Conservation (phyloP, 2,329 filamentous ascomycete genomes). For the Monilinia polystroma region DNA sequence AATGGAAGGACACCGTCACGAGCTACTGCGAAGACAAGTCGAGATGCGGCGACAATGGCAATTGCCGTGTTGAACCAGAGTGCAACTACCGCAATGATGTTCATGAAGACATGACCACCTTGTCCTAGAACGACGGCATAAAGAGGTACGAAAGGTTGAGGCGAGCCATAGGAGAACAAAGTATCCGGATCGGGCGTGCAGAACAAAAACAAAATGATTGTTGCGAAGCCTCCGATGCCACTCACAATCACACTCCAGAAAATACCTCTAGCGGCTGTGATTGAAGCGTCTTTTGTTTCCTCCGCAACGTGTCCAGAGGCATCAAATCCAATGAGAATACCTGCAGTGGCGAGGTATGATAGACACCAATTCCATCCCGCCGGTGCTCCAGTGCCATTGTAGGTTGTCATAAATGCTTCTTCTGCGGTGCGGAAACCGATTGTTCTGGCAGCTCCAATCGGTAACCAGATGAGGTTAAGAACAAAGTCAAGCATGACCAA, state of each 20-base stretch:
- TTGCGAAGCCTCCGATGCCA: slow-evolving; percentile 24
- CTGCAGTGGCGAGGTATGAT: slow-evolving; percentile 26
- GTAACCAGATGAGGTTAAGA: slow-evolving; percentile 28
- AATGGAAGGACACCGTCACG: slow-evolving; percentile 27
- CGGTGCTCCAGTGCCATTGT: slow-evolving; percentile 26
- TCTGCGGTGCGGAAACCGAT: slow-evolving; percentile 27
- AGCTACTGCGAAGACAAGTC: slow-evolving; percentile 28
- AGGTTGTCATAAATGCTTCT: slow-evolving; percentile 27
- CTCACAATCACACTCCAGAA: slow-evolving; percentile 28
- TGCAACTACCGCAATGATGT: slow-evolving; percentile 24
- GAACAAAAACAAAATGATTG: slow-evolving; percentile 26
- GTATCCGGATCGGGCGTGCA: slow-evolving; percentile 27
- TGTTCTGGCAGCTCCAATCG: slow-evolving; percentile 24
- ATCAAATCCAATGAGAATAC: slow-evolving; percentile 26
- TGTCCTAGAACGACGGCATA: slow-evolving; percentile 26
- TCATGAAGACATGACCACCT: slow-evolving; percentile 25
- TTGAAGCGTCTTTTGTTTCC: slow-evolving; percentile 25
- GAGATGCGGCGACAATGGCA: slow-evolving; percentile 26
- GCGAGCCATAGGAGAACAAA: slow-evolving; percentile 23
- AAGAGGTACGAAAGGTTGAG: slow-evolving; percentile 27
- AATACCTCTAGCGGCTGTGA: slow-evolving; percentile 27
- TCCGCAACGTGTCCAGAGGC: slow-evolving; percentile 28
- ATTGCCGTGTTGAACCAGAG: slow-evolving; percentile 27
- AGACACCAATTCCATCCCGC: slow-evolving; percentile 27
- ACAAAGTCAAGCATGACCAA: slow-evolving; percentile 26